Evolutionary conservation across 495 filamentous ascomycete species (phyloP), one percentile per base, ranked within the genome.

Genomic region (Lepidopterella palustris): DNA sequence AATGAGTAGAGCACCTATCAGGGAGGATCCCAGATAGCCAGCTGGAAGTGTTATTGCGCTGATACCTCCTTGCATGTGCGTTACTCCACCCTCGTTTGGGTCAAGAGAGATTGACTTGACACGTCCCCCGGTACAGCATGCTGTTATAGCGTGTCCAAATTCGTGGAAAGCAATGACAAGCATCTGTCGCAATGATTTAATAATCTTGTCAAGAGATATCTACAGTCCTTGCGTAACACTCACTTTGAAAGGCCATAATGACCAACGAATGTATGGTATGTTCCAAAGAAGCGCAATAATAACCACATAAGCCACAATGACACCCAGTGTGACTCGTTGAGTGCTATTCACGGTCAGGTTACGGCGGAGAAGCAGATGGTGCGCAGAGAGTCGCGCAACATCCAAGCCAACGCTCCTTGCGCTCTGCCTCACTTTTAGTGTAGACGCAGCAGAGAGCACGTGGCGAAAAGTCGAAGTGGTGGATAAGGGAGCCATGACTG

Each of bases 111-210:
- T 92, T n/a, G 82, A 85, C 57, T 88, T 81, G 39, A 91, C 87
- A 47, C 74, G 75, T 5, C 87, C 87, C 45, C 87, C 87, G 0
- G 87, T 91, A 48, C 84, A 82, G 62, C 82, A 79, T 40, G 86
- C 84, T 4, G 84, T 83, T 62, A 87, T 83, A 45, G 87, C 87
- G 74, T 91, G 87, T 28, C 84, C 81, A 71, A 90, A 91, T 70
- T 91, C 87, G 76, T 91, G 87, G 73, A 90, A 91, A 28, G 87
- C 87, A 53, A 91, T 91, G 10, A 90, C 87, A 31, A 91, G 80
- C 87, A 91, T 91, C 84, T 85, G 59, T 45, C 28, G n/a, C 8
- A 45, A 31, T 21, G 27, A 10, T 61, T 59, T 60, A 18, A 18
- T 10, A 1, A 57, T 53, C 24, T 3, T n/a, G 20, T 59, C 21